These are phyloP conservation scores for Rhizophora apiculata DNA, from an alignment of 345 rosid species.

Conservation along the genomic window DNA sequence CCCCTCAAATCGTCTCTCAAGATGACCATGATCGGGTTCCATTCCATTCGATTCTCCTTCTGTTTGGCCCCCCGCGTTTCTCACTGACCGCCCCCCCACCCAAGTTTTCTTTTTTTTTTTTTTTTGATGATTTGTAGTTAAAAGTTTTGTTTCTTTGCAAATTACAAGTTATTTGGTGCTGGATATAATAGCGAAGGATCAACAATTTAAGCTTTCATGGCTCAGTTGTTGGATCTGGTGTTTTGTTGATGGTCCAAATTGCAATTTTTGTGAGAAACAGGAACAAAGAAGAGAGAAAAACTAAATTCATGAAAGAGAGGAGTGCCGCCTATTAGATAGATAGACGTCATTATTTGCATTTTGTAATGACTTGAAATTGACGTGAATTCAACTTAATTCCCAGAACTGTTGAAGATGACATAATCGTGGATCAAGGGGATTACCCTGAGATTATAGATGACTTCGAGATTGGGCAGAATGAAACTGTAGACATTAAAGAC, in stretches of 20 bases:
- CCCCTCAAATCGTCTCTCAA: conserved; percentile 83
- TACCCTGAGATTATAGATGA: conserved; percentile 84
- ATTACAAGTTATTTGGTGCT: too few relatives aligned
- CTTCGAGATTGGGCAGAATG: conserved; percentile 87
- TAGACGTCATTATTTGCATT: background rate
- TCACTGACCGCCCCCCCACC: background rate
- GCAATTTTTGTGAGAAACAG: too few relatives aligned
- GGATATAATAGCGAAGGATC: too few relatives aligned
- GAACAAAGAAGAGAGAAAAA: too few relatives aligned
- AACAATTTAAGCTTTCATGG: too few relatives aligned
- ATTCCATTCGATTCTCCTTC: background rate
- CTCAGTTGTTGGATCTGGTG: too few relatives aligned
- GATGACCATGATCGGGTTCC: conserved; percentile 95
- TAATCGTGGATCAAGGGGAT: conserved; percentile 73
- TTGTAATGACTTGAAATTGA: background rate
- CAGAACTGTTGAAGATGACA: conserved; percentile 87
- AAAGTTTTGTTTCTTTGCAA: too few relatives aligned
- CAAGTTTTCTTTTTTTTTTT: background rate
- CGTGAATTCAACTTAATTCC: conserved; percentile 10
- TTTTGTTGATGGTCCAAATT: too few relatives aligned
- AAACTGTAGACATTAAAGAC: conserved; percentile 78
- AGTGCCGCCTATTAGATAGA: too few relatives aligned
- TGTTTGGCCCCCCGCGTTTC: background rate
- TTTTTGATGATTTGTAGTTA: background rate
- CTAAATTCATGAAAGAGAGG: too few relatives aligned